Conservation (phyloP, 495 filamentous ascomycete genomes). For the Hypomontagnella submonticulosa region DNA sequence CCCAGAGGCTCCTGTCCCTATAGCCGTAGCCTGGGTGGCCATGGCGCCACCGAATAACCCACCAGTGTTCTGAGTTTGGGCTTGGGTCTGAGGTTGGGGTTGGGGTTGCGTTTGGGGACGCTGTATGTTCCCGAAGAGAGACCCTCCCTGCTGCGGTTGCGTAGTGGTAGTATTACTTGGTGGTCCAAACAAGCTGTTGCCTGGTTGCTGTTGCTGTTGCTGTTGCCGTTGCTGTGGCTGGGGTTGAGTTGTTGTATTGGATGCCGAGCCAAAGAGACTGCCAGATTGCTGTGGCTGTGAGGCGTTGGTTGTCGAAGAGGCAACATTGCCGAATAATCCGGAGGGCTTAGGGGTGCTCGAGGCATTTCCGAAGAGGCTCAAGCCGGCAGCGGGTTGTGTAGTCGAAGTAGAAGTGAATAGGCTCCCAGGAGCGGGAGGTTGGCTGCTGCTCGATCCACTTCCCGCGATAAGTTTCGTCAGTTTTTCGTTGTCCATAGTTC, state of each 20-base stretch:
- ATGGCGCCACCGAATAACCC: constrained; percentile 60
- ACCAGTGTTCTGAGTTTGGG: constrained; percentile 50
- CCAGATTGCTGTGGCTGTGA: constrained; percentile 58
- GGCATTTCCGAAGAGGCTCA: constrained; percentile 29
- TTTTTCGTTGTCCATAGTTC: constrained; percentile 21
- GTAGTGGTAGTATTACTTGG: constrained; percentile 36
- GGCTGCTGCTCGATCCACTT: constrained; percentile 55
- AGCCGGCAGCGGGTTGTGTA: constrained; percentile 28
- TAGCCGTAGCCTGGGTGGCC: constrained; percentile 44
- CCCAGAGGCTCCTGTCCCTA: constrained; percentile 42
- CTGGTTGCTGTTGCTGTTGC: constrained; percentile 33
- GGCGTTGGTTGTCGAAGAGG: constrained; percentile 37
- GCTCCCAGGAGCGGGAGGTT: constrained; percentile 51
- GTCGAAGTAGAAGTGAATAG: constrained; percentile 46
- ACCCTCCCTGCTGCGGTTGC: constrained; percentile 46
- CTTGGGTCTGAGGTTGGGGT: constrained; percentile 44
- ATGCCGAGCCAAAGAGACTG: constrained; percentile 42
- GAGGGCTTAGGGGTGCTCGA: constrained; percentile 56
- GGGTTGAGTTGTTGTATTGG: constrained; percentile 40
- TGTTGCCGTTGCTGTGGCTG: constrained; percentile 24
- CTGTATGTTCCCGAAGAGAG: constrained; percentile 52
- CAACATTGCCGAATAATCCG: constrained; percentile 64
- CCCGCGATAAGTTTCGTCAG: constrained; percentile 23
- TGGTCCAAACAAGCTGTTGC: constrained; percentile 39
- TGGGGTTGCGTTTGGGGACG: constrained; percentile 42